Base-by-base conservation (phyloP, 163 green algal species). In the Volvox carteri region DNA sequence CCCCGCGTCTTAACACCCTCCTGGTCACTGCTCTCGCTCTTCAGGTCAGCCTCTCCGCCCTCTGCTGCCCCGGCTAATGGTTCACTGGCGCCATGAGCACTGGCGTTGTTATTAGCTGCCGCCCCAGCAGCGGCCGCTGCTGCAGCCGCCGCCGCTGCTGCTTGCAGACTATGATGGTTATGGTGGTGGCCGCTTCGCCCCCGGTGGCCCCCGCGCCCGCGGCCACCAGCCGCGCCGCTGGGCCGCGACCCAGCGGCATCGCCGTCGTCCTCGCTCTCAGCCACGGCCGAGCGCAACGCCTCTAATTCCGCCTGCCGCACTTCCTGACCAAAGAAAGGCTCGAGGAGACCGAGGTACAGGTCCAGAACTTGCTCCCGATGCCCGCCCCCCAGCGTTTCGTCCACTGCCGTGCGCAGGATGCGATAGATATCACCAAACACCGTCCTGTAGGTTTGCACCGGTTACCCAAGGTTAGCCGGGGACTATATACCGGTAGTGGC, bases 311-410 rank as follows among this genome's bases (percentile, higher is more conserved):
- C 50, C 35, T 86, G 48, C 54, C 84, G 84, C 16, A 62, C 50
- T 28, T 89, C 68, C 84, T 98, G 85, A 42, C 95, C 95, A 90
- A 99, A 98, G 84, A 99, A 97, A 0, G 94, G 91, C 94, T 99
- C 98, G 19, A 99, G 73, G 18, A 98, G 95, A 18, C 88, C 76
- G 42, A 95, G 93, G 93, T 96, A 98, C n/a, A 98, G 92, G 39
- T 92, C 84, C 89, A 97, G 90, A 19, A 94, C 93, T 72, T 94
- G 91, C 65, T 91, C 93, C 78, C 92, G 80, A 70, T 86, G 81
- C 0, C 85, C 60, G 8, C 86, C 89, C 28, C 89, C 62, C 73
- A 98, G 88, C 88, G 96, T 94, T 90, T 98, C 96, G 60, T 97
- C 91, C 18, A 98, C 93, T 28, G 94, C 95, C 72, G 96, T 95